Evolutionary conservation across 306 rosid species (phyloP).

Genomic region (Carpinus fangiana): DNA sequence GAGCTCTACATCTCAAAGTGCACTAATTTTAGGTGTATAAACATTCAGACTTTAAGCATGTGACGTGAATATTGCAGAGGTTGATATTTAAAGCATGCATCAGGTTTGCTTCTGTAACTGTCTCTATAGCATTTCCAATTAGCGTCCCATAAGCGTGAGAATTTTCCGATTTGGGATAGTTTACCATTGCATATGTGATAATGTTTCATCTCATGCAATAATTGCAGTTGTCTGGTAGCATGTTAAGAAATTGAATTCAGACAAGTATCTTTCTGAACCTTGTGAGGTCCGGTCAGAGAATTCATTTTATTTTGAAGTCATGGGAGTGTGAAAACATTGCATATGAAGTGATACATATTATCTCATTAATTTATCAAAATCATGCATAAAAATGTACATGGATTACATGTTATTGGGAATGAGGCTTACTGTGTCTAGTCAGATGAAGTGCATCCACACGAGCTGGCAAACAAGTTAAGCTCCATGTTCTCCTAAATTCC

Average conservation of each 20-base stretch:
- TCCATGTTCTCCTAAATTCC: constrained; percentile 31
- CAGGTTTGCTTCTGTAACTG: background rate
- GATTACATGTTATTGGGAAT: background rate
- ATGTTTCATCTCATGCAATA: too few species aligned
- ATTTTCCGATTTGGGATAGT: background rate
- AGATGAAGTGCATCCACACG: constrained; percentile 16
- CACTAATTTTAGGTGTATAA: background rate
- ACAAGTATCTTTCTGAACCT: too few species aligned
- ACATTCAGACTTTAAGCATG: background rate
- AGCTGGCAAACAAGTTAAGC: constrained; percentile 31
- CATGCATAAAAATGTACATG: background rate
- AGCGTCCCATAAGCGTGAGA: background rate
- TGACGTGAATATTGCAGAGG: too few species aligned
- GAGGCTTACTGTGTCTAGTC: constrained; percentile 32
- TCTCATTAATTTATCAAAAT: too few species aligned
- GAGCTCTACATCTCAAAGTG: background rate
- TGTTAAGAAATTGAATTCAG: too few species aligned
- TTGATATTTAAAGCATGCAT: background rate
- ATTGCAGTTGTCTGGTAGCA: too few species aligned
- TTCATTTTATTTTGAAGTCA: background rate
- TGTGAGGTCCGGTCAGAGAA: too few species aligned
- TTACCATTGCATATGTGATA: background rate
- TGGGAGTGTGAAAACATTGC: too few species aligned
- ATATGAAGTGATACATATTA: too few species aligned
- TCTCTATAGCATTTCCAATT: background rate